These are phyloP conservation scores for Epichloe uncinata DNA, from an alignment of 2,329 filamentous ascomycete genomes.

Conservation along the genomic window DNA sequence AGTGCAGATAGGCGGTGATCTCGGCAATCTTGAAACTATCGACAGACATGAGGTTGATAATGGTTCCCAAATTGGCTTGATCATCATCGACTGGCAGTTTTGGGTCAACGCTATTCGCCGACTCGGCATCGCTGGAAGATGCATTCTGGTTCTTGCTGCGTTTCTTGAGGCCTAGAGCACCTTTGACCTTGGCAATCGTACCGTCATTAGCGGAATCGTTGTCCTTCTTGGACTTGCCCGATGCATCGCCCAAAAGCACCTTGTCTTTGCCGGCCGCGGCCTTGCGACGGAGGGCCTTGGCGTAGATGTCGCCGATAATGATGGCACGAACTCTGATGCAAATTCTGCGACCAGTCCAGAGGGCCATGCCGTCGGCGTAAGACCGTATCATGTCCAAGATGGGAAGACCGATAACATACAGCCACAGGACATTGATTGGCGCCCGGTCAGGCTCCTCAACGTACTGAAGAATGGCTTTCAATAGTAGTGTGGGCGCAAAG, in stretches of 20 bases:
- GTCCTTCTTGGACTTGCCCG: constrained; percentile 23
- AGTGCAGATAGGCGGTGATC: constrained; percentile 88
- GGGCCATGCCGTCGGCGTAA: constrained; percentile 67
- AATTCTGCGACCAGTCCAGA: constrained; percentile 90
- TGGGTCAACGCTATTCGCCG: constrained; percentile 21
- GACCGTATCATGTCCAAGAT: constrained; percentile 71
- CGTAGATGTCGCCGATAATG: constrained; percentile 94
- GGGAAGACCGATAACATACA: constrained; percentile 85
- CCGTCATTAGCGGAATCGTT: constrained; percentile 22
- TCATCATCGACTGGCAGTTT: constrained; percentile 36
- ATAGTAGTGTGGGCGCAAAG: constrained; percentile 79
- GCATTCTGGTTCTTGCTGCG: constrained; percentile 33
- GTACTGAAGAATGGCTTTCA: constrained; percentile 86
- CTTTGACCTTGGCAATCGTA: constrained; percentile 37
- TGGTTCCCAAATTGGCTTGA: constrained; percentile 89
- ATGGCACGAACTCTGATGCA: constrained; percentile 89
- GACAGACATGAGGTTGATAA: constrained; percentile 98
- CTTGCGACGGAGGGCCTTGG: constrained; percentile 85
- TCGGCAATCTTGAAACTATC: constrained; percentile 98
- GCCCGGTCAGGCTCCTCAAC: constrained; percentile 69
- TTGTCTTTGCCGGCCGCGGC: constrained; percentile 68
- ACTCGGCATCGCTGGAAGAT: constrained; percentile 20
- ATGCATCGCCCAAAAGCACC: constrained; percentile 45
- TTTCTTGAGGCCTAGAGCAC: constrained; percentile 47
- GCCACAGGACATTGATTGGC: constrained; percentile 82